Percentiles rank a stretch among this genome's conserved stretches.
These are phyloP conservation scores for Leucosporidium creatinivorum DNA, from an alignment of 768 basidiomycete genomes.

Conservation along the genomic window DNA sequence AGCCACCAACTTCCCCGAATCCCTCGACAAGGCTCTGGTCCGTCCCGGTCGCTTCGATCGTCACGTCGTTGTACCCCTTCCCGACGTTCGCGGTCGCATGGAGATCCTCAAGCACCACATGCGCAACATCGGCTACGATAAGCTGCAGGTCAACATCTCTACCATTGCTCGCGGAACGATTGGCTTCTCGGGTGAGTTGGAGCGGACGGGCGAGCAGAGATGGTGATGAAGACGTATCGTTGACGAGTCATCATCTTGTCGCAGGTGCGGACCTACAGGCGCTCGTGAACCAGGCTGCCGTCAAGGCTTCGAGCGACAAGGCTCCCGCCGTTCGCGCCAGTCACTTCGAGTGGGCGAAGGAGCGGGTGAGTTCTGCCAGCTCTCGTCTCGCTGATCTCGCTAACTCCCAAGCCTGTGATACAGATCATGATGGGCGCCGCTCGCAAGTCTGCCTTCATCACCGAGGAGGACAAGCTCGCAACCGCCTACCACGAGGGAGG, in stretches of 20 bases:
- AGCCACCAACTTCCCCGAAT: slow-evolving; percentile 88
- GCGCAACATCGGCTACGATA: slow-evolving; percentile 60
- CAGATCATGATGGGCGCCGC: slow-evolving; percentile 94
- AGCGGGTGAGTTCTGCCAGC: slow-evolving; percentile 38
- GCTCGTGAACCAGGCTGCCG: slow-evolving; percentile 91
- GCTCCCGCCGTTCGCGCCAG: slow-evolving; percentile 61
- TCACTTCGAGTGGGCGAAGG: slow-evolving; percentile 99
- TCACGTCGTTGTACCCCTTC: slow-evolving; percentile 81
- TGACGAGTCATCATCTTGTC: too few relatives aligned
- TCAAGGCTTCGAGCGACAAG: slow-evolving; percentile 82
- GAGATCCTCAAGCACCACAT: slow-evolving; percentile 90
- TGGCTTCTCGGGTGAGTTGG: slow-evolving; percentile 69
- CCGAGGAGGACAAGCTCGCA: slow-evolving; percentile 70
- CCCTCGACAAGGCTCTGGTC: slow-evolving; percentile 87
- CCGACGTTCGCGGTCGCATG: slow-evolving; percentile 86
- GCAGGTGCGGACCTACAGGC: slow-evolving; percentile 77
- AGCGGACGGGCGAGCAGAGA: too few relatives aligned
- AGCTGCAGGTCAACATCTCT: slow-evolving; percentile 68
- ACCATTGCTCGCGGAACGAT: slow-evolving; percentile 87
- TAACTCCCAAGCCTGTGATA: too few relatives aligned
- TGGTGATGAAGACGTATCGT: too few relatives aligned
- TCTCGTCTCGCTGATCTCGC: too few relatives aligned
- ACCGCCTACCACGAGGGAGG: slow-evolving; percentile 88
- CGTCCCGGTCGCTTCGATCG: slow-evolving; percentile 96
- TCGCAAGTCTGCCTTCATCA: slow-evolving; percentile 79